A percentile compares a stretch with the other conserved stretches of the same genome.
Conservation (phyloP, 495 filamentous ascomycete genomes). For the Penicillium bialowiezense region DNA sequence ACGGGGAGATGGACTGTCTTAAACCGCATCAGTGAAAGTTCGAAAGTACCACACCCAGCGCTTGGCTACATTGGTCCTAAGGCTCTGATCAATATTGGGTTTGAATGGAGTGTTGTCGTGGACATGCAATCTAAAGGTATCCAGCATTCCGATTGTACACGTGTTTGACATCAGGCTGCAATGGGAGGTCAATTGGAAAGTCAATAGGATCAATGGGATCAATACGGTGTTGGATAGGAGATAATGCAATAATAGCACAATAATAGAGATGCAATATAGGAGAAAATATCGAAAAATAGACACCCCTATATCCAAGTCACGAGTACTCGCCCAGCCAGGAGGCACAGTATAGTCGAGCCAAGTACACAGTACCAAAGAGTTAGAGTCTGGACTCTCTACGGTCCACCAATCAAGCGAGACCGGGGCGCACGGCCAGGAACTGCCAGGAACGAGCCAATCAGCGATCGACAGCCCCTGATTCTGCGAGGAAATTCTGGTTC, state of each 20-base stretch:
- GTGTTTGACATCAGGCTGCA: constrained; percentile 8
- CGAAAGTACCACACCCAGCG: neutral
- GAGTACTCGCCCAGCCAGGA: constrained; percentile 1
- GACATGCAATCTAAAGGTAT: neutral
- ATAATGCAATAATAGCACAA: neutral
- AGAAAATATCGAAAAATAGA: neutral
- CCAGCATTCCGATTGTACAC: constrained; percentile 13
- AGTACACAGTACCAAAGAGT: constrained; percentile 2
- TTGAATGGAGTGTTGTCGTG: neutral
- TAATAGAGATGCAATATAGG: neutral
- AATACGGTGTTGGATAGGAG: too few species aligned
- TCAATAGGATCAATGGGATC: neutral
- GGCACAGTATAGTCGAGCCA: neutral
- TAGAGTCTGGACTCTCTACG: constrained; percentile 1
- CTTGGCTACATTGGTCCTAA: neutral
- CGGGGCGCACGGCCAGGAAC: constrained; percentile 11
- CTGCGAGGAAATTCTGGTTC: neutral
- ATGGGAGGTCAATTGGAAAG: neutral
- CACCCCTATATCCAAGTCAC: constrained; percentile 1
- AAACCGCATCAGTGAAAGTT: neutral
- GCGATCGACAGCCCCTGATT: constrained; percentile 6
- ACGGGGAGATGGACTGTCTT: constrained; percentile 6
- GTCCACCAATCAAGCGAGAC: constrained; percentile 5
- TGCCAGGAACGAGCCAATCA: constrained; percentile 12
- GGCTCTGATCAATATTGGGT: neutral